phyloP scores from a whole-genome alignment of 805 yeast genomes.

The Candida methanosorbosa region DNA sequence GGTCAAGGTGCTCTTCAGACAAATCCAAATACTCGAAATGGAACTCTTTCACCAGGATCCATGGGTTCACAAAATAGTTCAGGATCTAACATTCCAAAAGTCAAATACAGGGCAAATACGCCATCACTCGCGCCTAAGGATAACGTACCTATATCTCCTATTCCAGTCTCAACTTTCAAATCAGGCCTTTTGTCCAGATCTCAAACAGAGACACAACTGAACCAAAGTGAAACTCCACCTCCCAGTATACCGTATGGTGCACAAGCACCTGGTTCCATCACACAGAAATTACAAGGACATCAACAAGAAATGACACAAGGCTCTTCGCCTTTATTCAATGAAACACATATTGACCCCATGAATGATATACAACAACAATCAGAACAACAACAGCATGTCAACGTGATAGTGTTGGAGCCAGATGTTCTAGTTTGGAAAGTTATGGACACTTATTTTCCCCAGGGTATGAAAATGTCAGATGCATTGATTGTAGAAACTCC shows the following conservation, averaged over 20 bases:
- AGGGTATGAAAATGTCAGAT: constrained; percentile 60
- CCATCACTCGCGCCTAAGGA: background rate
- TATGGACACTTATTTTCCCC: constrained; percentile 51
- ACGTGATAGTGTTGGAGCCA: constrained; percentile 35
- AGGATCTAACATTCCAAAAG: background rate
- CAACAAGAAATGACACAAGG: background rate
- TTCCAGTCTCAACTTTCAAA: constrained; percentile 17
- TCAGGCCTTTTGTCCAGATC: constrained; percentile 7
- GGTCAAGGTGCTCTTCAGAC: background rate
- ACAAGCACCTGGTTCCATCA: background rate
- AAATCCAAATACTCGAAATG: background rate
- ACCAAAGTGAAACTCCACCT: background rate
- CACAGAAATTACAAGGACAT: background rate
- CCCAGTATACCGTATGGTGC: background rate
- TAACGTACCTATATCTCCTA: constrained; percentile 17
- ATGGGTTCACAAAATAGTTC: background rate
- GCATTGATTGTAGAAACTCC: constrained; percentile 54
- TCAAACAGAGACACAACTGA: background rate
- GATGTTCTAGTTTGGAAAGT: constrained; percentile 52
- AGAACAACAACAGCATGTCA: background rate
- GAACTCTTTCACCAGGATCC: background rate
- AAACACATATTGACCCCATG: background rate
- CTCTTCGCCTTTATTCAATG: background rate
- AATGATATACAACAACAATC: background rate
- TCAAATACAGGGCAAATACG: background rate